Conservation (phyloP, 2,329 filamentous ascomycete genomes). For the Aquanectria penicillioides region DNA sequence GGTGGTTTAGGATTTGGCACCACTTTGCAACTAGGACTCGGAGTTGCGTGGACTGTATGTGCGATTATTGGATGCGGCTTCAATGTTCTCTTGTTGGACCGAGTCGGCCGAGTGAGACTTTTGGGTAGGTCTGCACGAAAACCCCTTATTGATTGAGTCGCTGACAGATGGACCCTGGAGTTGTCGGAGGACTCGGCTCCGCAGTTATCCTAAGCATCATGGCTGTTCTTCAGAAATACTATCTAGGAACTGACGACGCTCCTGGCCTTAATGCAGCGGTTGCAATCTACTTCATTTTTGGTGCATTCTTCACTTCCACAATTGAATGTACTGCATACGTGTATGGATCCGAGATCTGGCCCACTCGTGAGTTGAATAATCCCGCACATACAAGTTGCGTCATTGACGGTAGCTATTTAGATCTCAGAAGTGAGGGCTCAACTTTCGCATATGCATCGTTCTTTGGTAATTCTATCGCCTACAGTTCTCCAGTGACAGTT, state of each 20-base stretch:
- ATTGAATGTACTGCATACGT: conserved; percentile 27
- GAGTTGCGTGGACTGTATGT: conserved; percentile 28
- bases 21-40: conserved; percentile 25
- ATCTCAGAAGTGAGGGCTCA: conserved; percentile 26
- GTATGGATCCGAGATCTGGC: conserved; percentile 34
- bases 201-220: conserved; percentile 22
- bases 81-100: conserved; percentile 26
- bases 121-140: conserved; percentile 10
- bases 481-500: conserved; percentile 27
- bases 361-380: conserved; percentile 20
- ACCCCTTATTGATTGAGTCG: background rate
- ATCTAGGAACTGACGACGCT: conserved; percentile 20
- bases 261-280: conserved; percentile 27
- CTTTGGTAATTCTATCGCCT: conserved; percentile 28
- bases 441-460: conserved; percentile 22
- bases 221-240: conserved; percentile 25
- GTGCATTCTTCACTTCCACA: conserved; percentile 13
- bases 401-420: background rate
- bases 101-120: conserved; percentile 26
- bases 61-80: conserved; percentile 26
- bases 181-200: conserved; percentile 22
- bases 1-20: conserved; percentile 27
- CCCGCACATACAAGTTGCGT: too few species aligned
- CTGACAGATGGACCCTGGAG: background rate
- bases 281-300: conserved; percentile 27